These are phyloP conservation scores for Polygonum aviculare DNA, from an alignment of 148 eudicot genomes.

Conservation along the genomic window DNA sequence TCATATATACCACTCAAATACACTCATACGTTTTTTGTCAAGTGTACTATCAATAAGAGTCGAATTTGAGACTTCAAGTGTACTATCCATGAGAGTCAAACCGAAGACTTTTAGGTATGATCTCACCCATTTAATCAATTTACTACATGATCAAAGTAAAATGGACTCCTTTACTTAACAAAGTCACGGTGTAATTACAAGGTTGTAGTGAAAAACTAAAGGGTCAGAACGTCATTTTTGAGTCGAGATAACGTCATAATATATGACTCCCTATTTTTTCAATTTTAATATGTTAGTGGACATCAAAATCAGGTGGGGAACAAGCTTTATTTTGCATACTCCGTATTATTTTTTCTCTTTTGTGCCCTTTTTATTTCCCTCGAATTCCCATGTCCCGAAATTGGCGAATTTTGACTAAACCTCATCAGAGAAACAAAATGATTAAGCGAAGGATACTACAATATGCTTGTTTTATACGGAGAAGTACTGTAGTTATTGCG, in stretches of 20 bases:
- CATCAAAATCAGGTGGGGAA: neutral
- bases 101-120: no score
- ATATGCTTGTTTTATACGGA: neutral
- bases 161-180: no score
- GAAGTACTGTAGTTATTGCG: no score
- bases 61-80: no score
- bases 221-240: neutral
- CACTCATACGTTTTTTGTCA: no score
- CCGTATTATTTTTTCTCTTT: neutral
- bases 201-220: neutral
- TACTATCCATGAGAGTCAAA: no score
- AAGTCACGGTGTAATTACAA: no score
- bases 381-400: neutral
- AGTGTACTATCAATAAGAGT: no score
- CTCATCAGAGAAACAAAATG: neutral
- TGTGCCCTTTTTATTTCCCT: neutral
- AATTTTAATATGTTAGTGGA: neutral
- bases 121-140: no score
- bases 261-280: neutral
- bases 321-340: neutral
- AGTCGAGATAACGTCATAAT: neutral
- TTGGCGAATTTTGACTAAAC: constrained; percentile 4
- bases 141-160: no score
- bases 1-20: no score
- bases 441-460: neutral